Percentiles rank a stretch among this genome's conserved stretches.
phyloP scores from a whole-genome alignment of 148 eudicot genomes.

The Selenicereus undatus region DNA sequence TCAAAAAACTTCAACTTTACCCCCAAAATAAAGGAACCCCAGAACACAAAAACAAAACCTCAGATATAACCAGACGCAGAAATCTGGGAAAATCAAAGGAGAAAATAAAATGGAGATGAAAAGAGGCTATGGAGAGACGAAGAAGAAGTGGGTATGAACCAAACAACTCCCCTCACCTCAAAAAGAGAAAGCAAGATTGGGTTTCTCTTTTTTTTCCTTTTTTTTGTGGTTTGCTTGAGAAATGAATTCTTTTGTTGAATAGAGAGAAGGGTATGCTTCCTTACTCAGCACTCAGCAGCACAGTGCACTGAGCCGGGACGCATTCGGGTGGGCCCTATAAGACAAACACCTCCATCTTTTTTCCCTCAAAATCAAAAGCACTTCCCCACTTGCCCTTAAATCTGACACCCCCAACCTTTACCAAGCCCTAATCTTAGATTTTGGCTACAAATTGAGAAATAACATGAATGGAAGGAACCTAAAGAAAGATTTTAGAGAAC shows the following conservation, averaged over 20 bases:
- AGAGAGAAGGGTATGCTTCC: neutral
- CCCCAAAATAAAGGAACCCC: constrained; percentile 13
- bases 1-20: constrained; percentile 9
- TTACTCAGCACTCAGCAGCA: neutral
- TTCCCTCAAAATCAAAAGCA: neutral
- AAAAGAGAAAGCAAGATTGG: neutral
- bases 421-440: neutral
- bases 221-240: neutral
- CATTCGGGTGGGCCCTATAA: neutral
- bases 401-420: neutral
- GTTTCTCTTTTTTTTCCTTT: neutral
- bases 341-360: neutral
- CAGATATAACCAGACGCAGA: neutral
- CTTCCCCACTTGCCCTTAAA: neutral
- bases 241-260: neutral
- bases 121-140: neutral
- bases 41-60: neutral
- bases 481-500: constrained; percentile 3
- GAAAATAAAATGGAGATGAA: neutral
- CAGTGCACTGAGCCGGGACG: neutral
- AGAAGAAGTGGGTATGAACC: neutral
- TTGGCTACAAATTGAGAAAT: neutral
- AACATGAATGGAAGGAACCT: neutral
- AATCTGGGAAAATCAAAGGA: neutral
- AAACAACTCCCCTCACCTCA: neutral